Conservation (phyloP, 805 yeast genomes). For the Saccharomycopsis fermentans region DNA sequence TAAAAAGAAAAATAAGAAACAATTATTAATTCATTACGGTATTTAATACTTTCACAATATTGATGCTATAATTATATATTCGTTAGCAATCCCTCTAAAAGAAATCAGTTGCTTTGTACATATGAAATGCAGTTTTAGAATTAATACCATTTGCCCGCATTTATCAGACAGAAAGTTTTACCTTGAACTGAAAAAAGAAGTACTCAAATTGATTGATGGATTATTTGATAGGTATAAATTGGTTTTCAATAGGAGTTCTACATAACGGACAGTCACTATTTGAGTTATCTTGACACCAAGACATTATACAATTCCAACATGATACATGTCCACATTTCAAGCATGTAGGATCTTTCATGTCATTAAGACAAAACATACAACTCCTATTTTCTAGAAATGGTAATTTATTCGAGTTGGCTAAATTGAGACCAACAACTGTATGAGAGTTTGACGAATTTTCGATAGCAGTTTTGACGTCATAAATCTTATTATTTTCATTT, state of each 20-base stretch:
- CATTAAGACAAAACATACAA: slow-evolving; percentile 77
- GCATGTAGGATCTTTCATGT: slow-evolving; percentile 73
- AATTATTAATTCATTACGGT: slow-evolving; percentile 43
- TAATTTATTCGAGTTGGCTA: slow-evolving; percentile 45
- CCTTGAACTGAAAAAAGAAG: too few species aligned
- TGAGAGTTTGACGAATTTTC: not conserved
- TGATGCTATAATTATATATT: too few species aligned
- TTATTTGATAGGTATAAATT: slow-evolving; percentile 14
- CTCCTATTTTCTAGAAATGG: slow-evolving; percentile 64
- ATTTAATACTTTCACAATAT: slow-evolving; percentile 21
- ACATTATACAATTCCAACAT: slow-evolving; percentile 85
- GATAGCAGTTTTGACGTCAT: slow-evolving; percentile 6
- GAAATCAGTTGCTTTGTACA: too few species aligned
- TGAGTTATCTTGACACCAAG: slow-evolving; percentile 71
- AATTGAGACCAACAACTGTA: slow-evolving; percentile 30
- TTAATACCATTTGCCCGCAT: too few species aligned
- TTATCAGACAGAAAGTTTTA: too few species aligned
- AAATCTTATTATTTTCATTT: not conserved
- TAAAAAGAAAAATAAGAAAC: slow-evolving; percentile 39
- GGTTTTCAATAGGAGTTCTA: slow-evolving; percentile 52
- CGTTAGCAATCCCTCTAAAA: too few species aligned
- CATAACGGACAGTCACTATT: slow-evolving; percentile 84
- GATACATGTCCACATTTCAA: slow-evolving; percentile 89
- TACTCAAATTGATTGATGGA: too few species aligned
- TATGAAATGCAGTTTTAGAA: too few species aligned